A percentile compares a stretch with the other conserved stretches of the same genome.
These are phyloP conservation scores for Ogataea methylovora DNA, from an alignment of 805 yeast genomes.

Conservation along the genomic window DNA sequence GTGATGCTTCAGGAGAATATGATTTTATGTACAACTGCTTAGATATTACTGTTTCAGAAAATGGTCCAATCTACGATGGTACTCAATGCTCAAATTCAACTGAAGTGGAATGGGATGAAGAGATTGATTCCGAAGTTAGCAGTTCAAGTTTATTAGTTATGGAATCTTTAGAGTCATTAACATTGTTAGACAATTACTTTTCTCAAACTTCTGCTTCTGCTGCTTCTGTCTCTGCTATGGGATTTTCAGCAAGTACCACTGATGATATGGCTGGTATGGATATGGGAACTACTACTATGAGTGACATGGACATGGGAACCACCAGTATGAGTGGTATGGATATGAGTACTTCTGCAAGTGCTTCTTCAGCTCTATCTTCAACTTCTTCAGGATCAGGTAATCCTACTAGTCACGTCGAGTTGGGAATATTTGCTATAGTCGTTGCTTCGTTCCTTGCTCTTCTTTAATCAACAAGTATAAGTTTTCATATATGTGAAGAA, in stretches of 20 bases:
- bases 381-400: conserved; percentile 1
- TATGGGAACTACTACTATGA: conserved; percentile 14
- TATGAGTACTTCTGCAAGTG: conserved; percentile 12
- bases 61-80: conserved; percentile 19
- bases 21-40: conserved; percentile 23
- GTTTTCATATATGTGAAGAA: too few relatives aligned
- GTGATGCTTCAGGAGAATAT: conserved; percentile 11
- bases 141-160: conserved; percentile 1
- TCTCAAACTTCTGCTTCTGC: conserved; percentile 4
- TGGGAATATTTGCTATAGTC: too few relatives aligned
- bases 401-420: too few relatives aligned
- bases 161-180: conserved; percentile 2
- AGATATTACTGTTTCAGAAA: conserved; percentile 17
- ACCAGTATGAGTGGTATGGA: conserved; percentile 12
- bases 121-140: conserved; percentile 3
- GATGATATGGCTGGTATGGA: conserved; percentile 9
- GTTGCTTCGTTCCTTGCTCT: too few relatives aligned
- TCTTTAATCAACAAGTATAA: too few relatives aligned
- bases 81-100: conserved; percentile 21
- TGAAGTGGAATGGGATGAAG: conserved; percentile 4
- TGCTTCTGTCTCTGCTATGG: not conserved
- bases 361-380: not conserved
- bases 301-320: conserved; percentile 14
- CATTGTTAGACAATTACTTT: conserved; percentile 2
- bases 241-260: conserved; percentile 6